Evolutionary conservation across 805 yeast genomes (phyloP), one percentile per base, ranked within the genome.

Genomic region (Kluyveromyces siamensis): DNA sequence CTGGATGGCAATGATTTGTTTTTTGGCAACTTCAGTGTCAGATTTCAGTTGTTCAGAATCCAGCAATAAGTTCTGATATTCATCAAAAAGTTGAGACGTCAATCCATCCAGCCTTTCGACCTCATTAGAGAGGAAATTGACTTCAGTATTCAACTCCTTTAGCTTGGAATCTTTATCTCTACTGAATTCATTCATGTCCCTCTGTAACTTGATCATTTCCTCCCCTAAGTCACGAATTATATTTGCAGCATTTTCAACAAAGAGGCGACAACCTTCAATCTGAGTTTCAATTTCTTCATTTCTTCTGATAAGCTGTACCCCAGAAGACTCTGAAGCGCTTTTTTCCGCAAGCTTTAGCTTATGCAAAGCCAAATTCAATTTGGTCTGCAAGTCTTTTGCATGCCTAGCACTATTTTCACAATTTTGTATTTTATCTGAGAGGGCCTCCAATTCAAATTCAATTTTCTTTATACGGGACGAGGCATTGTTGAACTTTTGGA

Each of bases 111-210:
- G 55, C 2, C 57, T 45, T 2, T 55, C 59, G 0, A 76, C 58
- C 42, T 73, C 66, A 7, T 59, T 52, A 0, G 69, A 58, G 5
- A 84, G 62, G 8, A 58, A 53, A 10, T 61, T 58, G 21, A 84
- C 72, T 51, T 84, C 88, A 6, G 58, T 52, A 53, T 78, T 75
- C 40, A 85, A 68, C 57, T 84, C 79, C 44, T 78, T 79, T 50
- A 95, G 71, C 63, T 91, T 95, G 1, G 83, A 76, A 1, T 90
- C 87, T 56, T 89, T 90, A 62, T 95, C 84, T 41, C 70, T 70
- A 50, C 77, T 79, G 62, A 89, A 91, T 57, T 93, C 98, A 46
- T 75, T 72, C 70, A 89, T 86, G 62, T 93, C 98, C 16, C 70
- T 75, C 59, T 85, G 86, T 47, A 86, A 81, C 8, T 61, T 61